Evolutionary conservation across 352 stramenopile species (phyloP), one percentile per base, ranked within the genome.

Genomic region (Pythium grandisporangium): DNA sequence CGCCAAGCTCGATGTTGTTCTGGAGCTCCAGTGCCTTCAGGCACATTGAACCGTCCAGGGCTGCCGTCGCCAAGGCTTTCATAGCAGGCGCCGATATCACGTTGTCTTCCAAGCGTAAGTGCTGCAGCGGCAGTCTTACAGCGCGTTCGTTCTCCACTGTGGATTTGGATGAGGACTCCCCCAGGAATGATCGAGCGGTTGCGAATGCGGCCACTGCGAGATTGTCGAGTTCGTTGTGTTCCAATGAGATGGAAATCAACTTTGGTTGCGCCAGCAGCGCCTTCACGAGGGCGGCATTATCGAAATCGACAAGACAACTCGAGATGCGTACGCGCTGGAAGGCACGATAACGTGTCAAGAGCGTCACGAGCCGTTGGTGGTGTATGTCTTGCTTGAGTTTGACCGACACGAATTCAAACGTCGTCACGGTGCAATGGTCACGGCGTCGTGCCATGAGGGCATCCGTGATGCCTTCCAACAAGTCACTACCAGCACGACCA

Each of bases 211-310:
- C 17, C 26, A 92, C 84, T 17, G 70, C 63, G 27, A 76, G 62
- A 48, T 89, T 75, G 42, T 81, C 68, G 8, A 92, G 53, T 22
- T 89, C 73, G 30, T 86, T 89, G 45, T 92, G 75, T 41, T 88
- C 75, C 23, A 92, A 44, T 7, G 72, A 85, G 8, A 92, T 54
- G 1, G 46, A 48, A 26, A 68, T 37, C 1, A 89, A 53, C 4
- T 45, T 56, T 6, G 59, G 51, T 20, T 53, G 52, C 20, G 37
- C 38, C 24, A 85, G 52, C 24, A 66, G 40, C 27, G 44, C 55
- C 24, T 74, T 58, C 7, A 88, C 35, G 2, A 86, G 63, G 23
- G 49, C 17, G 13, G 58, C 66, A 13, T 72, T 78, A 30, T 83
- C 63, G 13, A 86, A 77, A 45, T 83, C 63, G 6, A 67, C 40